A percentile compares a stretch with the other conserved stretches of the same genome.
These are phyloP conservation scores for Penicillium sp. DNA, from an alignment of 2,329 filamentous ascomycete genomes.

Conservation along the genomic window DNA sequence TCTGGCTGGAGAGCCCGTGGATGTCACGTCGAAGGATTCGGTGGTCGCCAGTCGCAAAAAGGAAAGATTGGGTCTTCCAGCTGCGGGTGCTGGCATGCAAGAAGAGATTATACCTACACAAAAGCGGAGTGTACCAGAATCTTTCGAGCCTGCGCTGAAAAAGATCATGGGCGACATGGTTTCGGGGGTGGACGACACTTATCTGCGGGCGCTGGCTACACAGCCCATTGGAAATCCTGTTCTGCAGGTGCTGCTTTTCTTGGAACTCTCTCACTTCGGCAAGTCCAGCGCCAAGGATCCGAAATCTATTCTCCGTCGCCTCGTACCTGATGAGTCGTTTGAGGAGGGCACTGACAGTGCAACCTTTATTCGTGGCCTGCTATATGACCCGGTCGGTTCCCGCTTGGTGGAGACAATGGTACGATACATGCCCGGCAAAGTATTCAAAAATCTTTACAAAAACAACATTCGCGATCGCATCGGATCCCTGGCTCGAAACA, in stretches of 20 bases:
- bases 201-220: slow-evolving; percentile 78
- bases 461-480: slow-evolving; percentile 79
- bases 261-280: slow-evolving; percentile 76
- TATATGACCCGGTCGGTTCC: slow-evolving; percentile 90
- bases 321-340: slow-evolving; percentile 79
- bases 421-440: slow-evolving; percentile 75
- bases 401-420: slow-evolving; percentile 87
- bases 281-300: slow-evolving; percentile 66
- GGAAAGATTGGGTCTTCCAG: slow-evolving; percentile 70
- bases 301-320: slow-evolving; percentile 69
- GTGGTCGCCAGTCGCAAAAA: slow-evolving; percentile 92
- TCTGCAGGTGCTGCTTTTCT: slow-evolving; percentile 83
- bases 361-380: slow-evolving; percentile 78
- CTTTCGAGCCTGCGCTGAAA: slow-evolving; percentile 73
- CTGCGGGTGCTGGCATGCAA: slow-evolving; percentile 51
- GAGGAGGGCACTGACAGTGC: slow-evolving; percentile 72
- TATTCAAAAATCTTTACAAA: slow-evolving; percentile 85
- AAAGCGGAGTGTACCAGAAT: slow-evolving; percentile 66
- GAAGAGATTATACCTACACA: slow-evolving; percentile 53
- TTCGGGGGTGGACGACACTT: slow-evolving; percentile 72
- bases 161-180: slow-evolving; percentile 81
- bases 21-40: slow-evolving; percentile 67
- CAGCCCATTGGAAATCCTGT: slow-evolving; percentile 91
- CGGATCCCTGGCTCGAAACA: slow-evolving; percentile 79
- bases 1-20: slow-evolving; percentile 77